Base-by-base conservation (phyloP, 2,329 filamentous ascomycete species). In the Biscogniauxia mediterranea region DNA sequence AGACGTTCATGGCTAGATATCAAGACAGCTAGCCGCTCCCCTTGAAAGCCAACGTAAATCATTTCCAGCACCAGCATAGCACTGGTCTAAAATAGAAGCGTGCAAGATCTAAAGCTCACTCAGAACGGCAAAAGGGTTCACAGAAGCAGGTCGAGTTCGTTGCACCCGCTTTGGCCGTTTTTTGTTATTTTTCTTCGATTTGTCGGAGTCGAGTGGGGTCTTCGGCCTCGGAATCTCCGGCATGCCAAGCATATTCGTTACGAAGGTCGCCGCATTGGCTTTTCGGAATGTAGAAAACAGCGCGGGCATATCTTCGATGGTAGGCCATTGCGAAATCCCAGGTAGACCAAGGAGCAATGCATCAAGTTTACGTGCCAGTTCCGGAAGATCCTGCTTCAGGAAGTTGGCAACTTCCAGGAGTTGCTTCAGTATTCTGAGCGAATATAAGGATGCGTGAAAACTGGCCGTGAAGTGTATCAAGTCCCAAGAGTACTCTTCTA, bases 381-480 rank as follows among this genome's bases (percentile, higher is more conserved):
- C 19, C 19, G 66, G 62, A 26, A 69, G 28, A 21, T 63, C 51
- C 28, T 52, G 57, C 20, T 13, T 21, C 46, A 69, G 60, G 50
- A 23, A 62, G 1, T 54, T 32, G n/a, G 61, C 60, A 20, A 67
- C 64, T n/a, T 67, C 75, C 2, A 83, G 64, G 3, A 86, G 70
- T 68, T 87, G 85, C 61, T 75, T 75, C 20, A 83, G 70, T 63
- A 86, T 83, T 52, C 86, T 80, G 1, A 90, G 69, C 0, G 87
- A 89, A 69, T 90, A 90, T 5, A 85, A 73, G 0, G 81, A 78
- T 4, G 84, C 84, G 58, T 89, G 84, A 0, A 86, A 73, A 64
- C 89, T 85, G 0, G 87, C 86, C 8, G 80, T 72, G 54, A 89
- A 78, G 67, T 92, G 89, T 52, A 89, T 74, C 19, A 82, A 76